Evolutionary conservation across 2,329 filamentous ascomycete species (phyloP).

Genomic region (Apiospora sp.): DNA sequence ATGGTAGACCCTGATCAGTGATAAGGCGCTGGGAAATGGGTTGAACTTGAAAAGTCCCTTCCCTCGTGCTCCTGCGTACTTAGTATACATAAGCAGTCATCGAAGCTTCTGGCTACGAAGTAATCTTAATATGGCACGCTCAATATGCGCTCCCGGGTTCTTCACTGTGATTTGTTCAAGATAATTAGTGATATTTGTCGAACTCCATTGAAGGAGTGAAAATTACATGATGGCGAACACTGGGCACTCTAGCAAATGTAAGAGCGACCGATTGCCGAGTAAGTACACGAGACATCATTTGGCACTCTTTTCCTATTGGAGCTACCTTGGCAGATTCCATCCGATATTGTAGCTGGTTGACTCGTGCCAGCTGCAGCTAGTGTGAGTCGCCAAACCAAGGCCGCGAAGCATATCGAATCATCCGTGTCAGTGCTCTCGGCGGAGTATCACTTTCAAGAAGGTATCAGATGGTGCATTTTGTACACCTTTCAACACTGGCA

Average conservation of each 20-base stretch:
- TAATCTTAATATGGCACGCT: too few relatives aligned
- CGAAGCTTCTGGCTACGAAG: not conserved
- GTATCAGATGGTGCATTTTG: not conserved
- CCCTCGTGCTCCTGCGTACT: not conserved
- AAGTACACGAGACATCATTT: not conserved
- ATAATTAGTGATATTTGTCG: not conserved
- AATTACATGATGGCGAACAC: not conserved
- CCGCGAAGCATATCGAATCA: not conserved
- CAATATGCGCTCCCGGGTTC: not conserved
- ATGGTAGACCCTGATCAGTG: not conserved
- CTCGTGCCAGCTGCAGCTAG: not conserved
- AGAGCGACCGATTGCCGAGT: not conserved
- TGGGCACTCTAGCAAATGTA: not conserved
- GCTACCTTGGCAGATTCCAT: not conserved
- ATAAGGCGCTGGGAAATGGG: not conserved
- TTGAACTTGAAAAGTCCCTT: not conserved
- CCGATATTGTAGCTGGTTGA: not conserved
- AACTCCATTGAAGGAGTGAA: too few relatives aligned
- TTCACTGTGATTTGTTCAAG: not conserved
- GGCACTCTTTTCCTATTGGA: not conserved
- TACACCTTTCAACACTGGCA: not conserved
- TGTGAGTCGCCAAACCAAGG: not conserved
- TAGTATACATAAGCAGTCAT: not conserved
- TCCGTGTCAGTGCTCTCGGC: not conserved
- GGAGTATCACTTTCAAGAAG: not conserved